Percentiles rank a stretch among this genome's conserved stretches.
Conservation (phyloP, 306 rosid genomes). For the Rosa chinensis region DNA sequence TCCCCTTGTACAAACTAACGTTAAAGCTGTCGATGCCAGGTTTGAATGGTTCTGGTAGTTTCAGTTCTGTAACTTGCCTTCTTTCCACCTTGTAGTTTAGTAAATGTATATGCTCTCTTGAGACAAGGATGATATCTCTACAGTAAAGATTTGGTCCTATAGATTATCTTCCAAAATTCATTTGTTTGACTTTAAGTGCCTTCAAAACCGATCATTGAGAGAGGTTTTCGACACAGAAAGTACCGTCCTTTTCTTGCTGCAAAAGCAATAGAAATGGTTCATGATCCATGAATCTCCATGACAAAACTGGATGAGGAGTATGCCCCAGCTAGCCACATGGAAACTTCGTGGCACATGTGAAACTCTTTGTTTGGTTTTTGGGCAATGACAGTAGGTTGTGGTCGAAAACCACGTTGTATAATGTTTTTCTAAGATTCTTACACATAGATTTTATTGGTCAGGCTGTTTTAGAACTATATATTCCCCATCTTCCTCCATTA, state of each 20-base stretch:
- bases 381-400: slow-evolving; percentile 3
- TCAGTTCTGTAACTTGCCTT: background rate
- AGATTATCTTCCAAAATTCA: background rate
- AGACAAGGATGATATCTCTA: background rate
- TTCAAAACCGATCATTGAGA: background rate
- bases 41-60: slow-evolving; percentile 59
- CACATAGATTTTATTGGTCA: background rate
- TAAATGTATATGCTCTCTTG: background rate
- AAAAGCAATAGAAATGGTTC: slow-evolving; percentile 1
- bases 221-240: background rate
- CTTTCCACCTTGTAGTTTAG: background rate
- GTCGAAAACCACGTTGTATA: slow-evolving; percentile 1
- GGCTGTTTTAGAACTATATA: background rate
- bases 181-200: background rate
- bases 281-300: background rate
- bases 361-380: background rate
- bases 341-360: background rate
- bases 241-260: background rate
- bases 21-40: slow-evolving; percentile 45
- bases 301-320: background rate
- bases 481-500: background rate
- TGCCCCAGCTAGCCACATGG: slow-evolving; percentile 15
- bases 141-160: background rate
- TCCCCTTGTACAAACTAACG: slow-evolving; percentile 46
- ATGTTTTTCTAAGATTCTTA: background rate